Base-by-base conservation (phyloP, 352 stramenopile species). In the Globisporangium carolinianum region DNA sequence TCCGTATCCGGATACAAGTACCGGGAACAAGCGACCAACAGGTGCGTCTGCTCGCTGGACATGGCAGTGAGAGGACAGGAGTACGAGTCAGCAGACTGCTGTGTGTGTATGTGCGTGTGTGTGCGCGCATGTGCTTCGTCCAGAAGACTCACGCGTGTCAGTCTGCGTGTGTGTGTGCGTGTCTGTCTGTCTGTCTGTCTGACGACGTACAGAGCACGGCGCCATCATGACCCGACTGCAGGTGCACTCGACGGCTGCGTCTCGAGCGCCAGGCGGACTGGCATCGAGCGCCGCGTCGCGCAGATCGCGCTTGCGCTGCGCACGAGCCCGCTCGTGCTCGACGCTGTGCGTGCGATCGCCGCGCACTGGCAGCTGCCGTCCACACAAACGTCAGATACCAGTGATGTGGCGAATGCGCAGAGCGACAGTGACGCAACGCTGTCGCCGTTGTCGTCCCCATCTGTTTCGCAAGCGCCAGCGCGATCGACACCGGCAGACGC, bases 271-370 rank as follows among this genome's bases (percentile, higher is more conserved):
- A 45, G 14, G 79, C 47, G 52, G 43, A 65, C 69, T 43, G 74
- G 86, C 39, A 60, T 72, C 46, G 39, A 51, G 37, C 76, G 79
- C 41, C 41, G 41, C 35, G 73, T 87, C 35, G 37, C 58, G 11
- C 60, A 52, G 9, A 73, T 87, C 58, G 62, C 62, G 0, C 39
- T 63, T 18, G 66, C 68, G 1, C 53, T 89, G 32, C 50, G 56
- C 48, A n/a, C 49, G 9, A 78, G 66, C 1, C 12, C 59, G 17
- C 54, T 86, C 14, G 36, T 86, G 1, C 64, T 51, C 2, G 55
- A 71, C 1, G 60, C 75, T 0, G 49, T 75, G 14, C 53, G 41
- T 11, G 67, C 60, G 0, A 57, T 84, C 9, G 35, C 51, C 4
- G 32, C 57, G 8, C 65, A 78, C 42, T 83, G 86, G 36, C 39